Evolutionary conservation across 2,329 filamentous ascomycete genomes (phyloP).

Genomic region (Trichophyton equinum): DNA sequence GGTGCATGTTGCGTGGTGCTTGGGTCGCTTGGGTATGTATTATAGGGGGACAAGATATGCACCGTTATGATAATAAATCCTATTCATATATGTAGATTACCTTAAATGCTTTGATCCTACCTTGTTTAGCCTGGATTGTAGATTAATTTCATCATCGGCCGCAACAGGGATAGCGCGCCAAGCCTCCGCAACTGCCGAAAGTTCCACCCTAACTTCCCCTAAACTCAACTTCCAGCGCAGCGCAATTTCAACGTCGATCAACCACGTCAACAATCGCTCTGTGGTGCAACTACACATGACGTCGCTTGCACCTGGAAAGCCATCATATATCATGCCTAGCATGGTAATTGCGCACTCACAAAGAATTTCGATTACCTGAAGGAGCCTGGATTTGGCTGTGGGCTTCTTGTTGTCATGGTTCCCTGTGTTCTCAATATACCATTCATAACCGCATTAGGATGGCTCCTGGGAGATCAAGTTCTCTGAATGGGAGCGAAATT

Average conservation of each 20-base stretch:
- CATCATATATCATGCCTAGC: not conserved
- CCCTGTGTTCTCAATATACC: not conserved
- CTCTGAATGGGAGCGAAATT: slow-evolving; percentile 8
- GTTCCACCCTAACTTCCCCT: not conserved
- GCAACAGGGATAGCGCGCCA: not conserved
- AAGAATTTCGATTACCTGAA: not conserved
- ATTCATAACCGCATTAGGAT: not conserved
- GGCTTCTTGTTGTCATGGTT: not conserved
- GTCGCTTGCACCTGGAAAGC: not conserved
- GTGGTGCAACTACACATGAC: not conserved
- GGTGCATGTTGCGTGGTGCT: not conserved
- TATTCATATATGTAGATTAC: too few relatives aligned
- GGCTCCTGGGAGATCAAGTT: not conserved
- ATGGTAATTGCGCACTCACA: not conserved
- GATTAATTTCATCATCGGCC: too few relatives aligned
- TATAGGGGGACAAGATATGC: not conserved
- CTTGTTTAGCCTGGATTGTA: too few relatives aligned
- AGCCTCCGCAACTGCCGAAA: not conserved
- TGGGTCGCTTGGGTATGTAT: not conserved
- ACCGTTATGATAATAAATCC: too few relatives aligned
- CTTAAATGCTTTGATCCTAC: too few relatives aligned
- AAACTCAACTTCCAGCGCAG: not conserved
- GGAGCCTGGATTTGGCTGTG: not conserved
- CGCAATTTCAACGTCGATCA: not conserved
- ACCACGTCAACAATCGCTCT: not conserved